A percentile compares a stretch with the other conserved stretches of the same genome.
phyloP scores from a whole-genome alignment of 2,329 filamentous ascomycete species.

The Microsporum audouinii region DNA sequence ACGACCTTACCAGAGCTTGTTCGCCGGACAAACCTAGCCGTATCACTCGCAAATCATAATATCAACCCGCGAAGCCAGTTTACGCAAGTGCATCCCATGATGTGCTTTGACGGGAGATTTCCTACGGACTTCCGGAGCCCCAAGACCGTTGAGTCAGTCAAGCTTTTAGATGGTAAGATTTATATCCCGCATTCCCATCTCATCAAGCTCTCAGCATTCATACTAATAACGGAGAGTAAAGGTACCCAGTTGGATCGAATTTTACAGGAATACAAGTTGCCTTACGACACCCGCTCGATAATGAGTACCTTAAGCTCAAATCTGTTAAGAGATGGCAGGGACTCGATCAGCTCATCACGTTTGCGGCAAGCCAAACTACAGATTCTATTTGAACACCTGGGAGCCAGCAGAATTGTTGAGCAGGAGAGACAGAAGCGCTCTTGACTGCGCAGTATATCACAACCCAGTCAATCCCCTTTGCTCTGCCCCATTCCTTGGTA shows the following conservation, averaged over 20 bases:
- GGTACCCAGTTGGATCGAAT: constrained; percentile 20
- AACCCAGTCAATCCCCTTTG: not conserved
- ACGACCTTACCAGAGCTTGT: constrained; percentile 11
- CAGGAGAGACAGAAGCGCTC: not conserved
- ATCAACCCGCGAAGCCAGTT: constrained; percentile 15
- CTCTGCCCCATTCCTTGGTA: not conserved
- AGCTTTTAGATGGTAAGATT: constrained; percentile 17
- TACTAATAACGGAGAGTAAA: not conserved
- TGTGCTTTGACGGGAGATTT: constrained; percentile 18
- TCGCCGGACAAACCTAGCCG: constrained; percentile 16
- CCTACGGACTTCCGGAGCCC: constrained; percentile 17
- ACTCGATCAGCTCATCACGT: constrained; percentile 9
- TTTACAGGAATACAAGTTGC: constrained; percentile 18
- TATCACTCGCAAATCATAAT: constrained; percentile 16
- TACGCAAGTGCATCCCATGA: constrained; percentile 18
- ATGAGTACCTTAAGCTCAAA: constrained; percentile 6
- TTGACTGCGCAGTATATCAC: not conserved
- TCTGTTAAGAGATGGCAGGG: constrained; percentile 4
- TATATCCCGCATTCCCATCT: not conserved
- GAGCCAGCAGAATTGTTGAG: constrained; percentile 16
- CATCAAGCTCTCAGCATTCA: not conserved
- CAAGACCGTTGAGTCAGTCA: constrained; percentile 16
- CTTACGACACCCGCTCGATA: constrained; percentile 14
- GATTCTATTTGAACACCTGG: constrained; percentile 17
- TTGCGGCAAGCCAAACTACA: constrained; percentile 17